Percentiles rank a stretch among this genome's conserved stretches.
phyloP scores from a whole-genome alignment of 1,139 yeast genomes.

The Hemisphaericaspora subhashii region DNA sequence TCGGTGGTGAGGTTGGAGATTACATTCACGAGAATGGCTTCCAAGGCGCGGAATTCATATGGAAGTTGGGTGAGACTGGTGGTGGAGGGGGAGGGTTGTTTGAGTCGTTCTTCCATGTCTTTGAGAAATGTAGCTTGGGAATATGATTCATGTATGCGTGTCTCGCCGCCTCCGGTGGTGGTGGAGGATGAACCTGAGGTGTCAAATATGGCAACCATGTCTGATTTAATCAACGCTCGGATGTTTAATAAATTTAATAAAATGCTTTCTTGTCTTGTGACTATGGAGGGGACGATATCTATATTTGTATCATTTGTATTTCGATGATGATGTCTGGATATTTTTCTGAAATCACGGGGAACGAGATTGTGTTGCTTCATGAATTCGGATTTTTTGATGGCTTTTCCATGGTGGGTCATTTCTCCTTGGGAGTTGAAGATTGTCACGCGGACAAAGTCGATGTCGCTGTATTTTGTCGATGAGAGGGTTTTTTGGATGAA shows the following conservation, averaged over 20 bases:
- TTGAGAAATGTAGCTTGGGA: conserved; percentile 36
- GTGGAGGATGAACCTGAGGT: conserved; percentile 9
- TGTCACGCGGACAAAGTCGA: conserved; percentile 58
- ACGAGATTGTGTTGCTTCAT: conserved; percentile 37
- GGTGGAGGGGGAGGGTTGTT: conserved; percentile 10
- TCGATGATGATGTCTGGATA: conserved; percentile 24
- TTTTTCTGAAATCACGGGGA: conserved; percentile 44
- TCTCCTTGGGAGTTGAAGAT: conserved; percentile 38
- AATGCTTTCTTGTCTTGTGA: conserved; percentile 38
- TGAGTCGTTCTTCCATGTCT: conserved; percentile 31
- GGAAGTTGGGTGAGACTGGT: conserved; percentile 25
- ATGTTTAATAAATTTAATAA: conserved; percentile 41
- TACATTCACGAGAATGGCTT: conserved; percentile 42
- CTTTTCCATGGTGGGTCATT: conserved; percentile 42
- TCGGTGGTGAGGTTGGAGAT: conserved; percentile 41
- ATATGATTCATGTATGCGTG: conserved; percentile 27
- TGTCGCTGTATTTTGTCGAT: conserved; percentile 18
- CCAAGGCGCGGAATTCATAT: conserved; percentile 47
- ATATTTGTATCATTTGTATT: conserved; percentile 18
- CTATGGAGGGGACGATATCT: conserved; percentile 46
- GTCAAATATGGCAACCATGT: conserved; percentile 43
- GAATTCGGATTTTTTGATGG: conserved; percentile 35
- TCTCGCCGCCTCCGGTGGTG: background rate
- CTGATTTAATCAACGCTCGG: conserved; percentile 41
- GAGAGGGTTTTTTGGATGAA: conserved; percentile 15